Base-by-base conservation (phyloP, 768 basidiomycete genomes). In the Pholiota conissans region DNA sequence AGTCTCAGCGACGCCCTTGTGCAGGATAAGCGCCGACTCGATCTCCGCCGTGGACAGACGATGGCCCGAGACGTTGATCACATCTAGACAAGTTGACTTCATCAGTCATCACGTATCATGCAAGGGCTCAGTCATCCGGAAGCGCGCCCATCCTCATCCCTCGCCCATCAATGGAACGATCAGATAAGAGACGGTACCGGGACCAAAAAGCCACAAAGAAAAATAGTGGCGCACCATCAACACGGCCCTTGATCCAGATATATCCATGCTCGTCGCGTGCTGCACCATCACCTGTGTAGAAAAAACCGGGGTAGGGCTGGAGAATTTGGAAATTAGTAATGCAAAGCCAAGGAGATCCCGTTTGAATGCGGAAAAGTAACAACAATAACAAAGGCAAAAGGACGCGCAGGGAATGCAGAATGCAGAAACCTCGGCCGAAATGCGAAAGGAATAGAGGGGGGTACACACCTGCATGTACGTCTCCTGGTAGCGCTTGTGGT, bases 211-310 rank as follows among this genome's bases (percentile, higher is more conserved):
- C n/a, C n/a, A n/a, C n/a, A n/a, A n/a, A n/a, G 20, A 49, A 35
- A 56, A 55, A 58, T 28, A 57, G 52, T 22, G 40, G 49, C 4
- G 63, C 62, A 80, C 90, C 95, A 72, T 99, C 97, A 49, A 98
- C 85, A 63, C 97, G 86, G 51, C 96, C 97, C 73, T 94, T 94
- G 74, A 99, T 98, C 96, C 97, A 98, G 70, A 96, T 91, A 76
- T 99, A 98, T 1, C 96, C 97, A 64, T 98, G 87, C 63, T 89
- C 86, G 68, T 98, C 97, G 20, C 96, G 84, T 13, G 90, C 89
- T 27, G 95, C 96, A 42, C 96, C 97, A 66, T 99, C 96, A 22
- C 97, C 97, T n/a, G 96, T 98, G 75, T 90, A 97, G 82, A 93
- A 98, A 70, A 81, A 77, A 6, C 95, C 95, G 5, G 92, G 91